Evolutionary conservation across 805 yeast genomes (phyloP).

Genomic region (Starmerella asiatica): DNA sequence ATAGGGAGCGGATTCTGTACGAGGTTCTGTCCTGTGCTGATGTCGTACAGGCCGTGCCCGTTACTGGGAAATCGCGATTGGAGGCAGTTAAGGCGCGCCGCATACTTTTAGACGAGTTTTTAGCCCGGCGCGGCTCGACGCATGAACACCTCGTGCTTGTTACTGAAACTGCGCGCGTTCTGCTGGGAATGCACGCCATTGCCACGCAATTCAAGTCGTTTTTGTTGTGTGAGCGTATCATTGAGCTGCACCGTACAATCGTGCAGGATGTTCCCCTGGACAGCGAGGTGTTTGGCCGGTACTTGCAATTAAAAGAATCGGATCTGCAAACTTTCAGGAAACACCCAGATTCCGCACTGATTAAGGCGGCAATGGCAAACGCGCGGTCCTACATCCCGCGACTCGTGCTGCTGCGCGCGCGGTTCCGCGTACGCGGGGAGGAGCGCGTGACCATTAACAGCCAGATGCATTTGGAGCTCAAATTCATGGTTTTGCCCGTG

Average conservation of each 20-base stretch:
- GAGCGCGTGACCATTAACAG: conserved; percentile 54
- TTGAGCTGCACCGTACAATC: conserved; percentile 56
- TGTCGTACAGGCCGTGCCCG: conserved; percentile 27
- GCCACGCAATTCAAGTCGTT: conserved; percentile 65
- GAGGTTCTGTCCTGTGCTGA: conserved; percentile 61
- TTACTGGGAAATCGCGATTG: conserved; percentile 20
- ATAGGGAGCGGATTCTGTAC: conserved; percentile 39
- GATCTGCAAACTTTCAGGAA: conserved; percentile 28
- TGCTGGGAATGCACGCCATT: conserved; percentile 65
- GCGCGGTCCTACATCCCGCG: conserved; percentile 43
- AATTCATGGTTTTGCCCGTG: conserved; percentile 64
- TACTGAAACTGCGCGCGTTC: conserved; percentile 48
- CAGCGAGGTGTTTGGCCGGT: conserved; percentile 41
- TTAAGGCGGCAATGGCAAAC: conserved; percentile 5
- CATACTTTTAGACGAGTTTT: conserved; percentile 41
- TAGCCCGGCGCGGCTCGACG: conserved; percentile 36
- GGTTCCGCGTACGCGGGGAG: conserved; percentile 83
- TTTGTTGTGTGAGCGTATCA: conserved; percentile 46
- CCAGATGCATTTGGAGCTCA: conserved; percentile 58
- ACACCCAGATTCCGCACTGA: neutral
- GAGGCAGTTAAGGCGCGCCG: conserved; percentile 37
- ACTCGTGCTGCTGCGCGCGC: conserved; percentile 52
- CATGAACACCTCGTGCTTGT: conserved; percentile 45
- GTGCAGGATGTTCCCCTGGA: conserved; percentile 58
- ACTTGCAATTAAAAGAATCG: conserved; percentile 72